Base-by-base conservation (phyloP, 768 basidiomycete species). In the Gloeophyllum trabeum region DNA sequence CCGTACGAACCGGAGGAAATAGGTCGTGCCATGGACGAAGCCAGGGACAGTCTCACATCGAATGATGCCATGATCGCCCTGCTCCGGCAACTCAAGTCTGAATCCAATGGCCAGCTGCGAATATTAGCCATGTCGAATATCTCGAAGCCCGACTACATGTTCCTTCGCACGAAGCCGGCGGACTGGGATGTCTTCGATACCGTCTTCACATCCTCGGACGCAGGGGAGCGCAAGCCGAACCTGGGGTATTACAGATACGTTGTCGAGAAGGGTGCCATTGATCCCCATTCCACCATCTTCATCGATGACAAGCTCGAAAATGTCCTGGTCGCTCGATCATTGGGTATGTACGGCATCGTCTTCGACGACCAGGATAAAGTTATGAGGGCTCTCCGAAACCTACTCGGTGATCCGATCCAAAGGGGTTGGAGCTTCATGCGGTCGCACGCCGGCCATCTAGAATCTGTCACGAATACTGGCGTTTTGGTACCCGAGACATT, bases 121-220 rank as follows among this genome's bases (percentile, higher is more conserved):
- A 62, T 77, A 25, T 74, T 67, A 40, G 75, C 73, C 24, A 73
- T 76, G 70, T 75, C 73, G 25, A 79, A 79, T 54, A 76, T 79
- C 21, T 74, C 75, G 14, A 48, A 59, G 0, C 71, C 71, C 6
- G 75, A 77, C 48, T 74, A 64, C 46, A 57, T 64, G 32, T 59
- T 64, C 13, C 61, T 75, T 19, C 64, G 58, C 40, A 60, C 57
- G 3, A 69, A 65, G 35, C 55, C 62, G 6, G 67, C 60, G 14
- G 69, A 73, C 43, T 75, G 67, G 69, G 51, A 61, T 6, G 60
- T 72, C n/a, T 75, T 75, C 44, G 73, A 75, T 41, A 51, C 61
- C 21, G 57, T 76, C 16, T 78, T 74, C 51, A 72, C 72, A 0
- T 77, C 76, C 6, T 66, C 69, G 2, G 61, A 51, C 4, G 68